phyloP scores from a whole-genome alignment of 768 basidiomycete species.

The Lactarius hatsudake region DNA sequence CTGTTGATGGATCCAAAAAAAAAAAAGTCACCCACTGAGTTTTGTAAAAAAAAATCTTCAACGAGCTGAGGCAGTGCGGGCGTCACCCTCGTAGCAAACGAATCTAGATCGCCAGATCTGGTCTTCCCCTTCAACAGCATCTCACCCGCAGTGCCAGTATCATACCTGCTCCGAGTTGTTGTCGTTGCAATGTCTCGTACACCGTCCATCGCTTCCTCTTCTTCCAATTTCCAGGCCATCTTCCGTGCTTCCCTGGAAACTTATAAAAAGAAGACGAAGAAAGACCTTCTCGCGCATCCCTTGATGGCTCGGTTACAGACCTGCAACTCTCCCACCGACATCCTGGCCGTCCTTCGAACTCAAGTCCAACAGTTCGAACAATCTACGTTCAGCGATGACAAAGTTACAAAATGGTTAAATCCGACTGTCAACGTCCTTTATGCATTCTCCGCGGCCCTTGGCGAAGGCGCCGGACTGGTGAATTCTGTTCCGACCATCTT shows the following conservation, averaged over 20 bases:
- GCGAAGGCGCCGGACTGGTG: not conserved
- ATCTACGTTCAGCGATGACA: not conserved
- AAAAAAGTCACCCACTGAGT: too few relatives aligned
- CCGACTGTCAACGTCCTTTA: not conserved
- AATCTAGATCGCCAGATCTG: too few relatives aligned
- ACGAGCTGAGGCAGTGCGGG: too few relatives aligned
- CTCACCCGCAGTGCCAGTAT: too few relatives aligned
- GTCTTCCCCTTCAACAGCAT: too few relatives aligned
- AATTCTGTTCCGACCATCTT: not conserved
- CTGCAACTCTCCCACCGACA: not conserved
- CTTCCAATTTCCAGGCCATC: not conserved
- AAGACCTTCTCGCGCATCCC: not conserved
- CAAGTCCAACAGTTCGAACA: not conserved
- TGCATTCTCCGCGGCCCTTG: not conserved
- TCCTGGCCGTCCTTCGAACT: not conserved
- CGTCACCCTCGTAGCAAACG: too few relatives aligned
- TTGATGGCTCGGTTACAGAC: not conserved
- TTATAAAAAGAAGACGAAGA: not conserved
- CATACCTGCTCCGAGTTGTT: too few relatives aligned
- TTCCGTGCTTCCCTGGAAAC: not conserved
- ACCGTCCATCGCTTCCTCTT: not conserved
- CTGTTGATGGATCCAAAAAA: too few relatives aligned
- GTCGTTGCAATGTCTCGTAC: not conserved
- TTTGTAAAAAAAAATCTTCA: too few relatives aligned
- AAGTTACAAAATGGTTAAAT: not conserved